Conservation (phyloP, 2,329 filamentous ascomycete species). For the Aspergillus chevalieri region DNA sequence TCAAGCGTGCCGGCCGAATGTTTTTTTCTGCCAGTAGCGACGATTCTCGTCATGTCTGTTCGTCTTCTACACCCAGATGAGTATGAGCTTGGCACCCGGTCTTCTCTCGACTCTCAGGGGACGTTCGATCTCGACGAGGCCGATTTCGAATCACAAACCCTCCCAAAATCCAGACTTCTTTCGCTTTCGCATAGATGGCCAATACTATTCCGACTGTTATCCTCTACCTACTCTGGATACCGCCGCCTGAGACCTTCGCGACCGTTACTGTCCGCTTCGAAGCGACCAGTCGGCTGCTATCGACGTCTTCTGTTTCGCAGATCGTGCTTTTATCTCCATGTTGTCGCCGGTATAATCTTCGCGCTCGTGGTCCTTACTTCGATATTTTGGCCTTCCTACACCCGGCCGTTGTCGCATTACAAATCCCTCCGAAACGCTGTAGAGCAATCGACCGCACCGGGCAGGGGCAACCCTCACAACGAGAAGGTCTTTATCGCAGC, state of each 20-base stretch:
- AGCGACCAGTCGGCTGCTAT: conserved; percentile 17
- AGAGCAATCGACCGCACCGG: conserved; percentile 25
- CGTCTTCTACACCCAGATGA: conserved; percentile 36
- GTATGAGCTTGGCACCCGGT: conserved; percentile 35
- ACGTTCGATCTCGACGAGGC: conserved; percentile 38
- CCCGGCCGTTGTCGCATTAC: conserved; percentile 50
- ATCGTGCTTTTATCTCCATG: conserved; percentile 24
- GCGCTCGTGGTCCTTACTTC: conserved; percentile 38
- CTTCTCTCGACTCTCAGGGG: conserved; percentile 34
- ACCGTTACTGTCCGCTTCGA: conserved; percentile 17
- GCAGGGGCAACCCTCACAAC: conserved; percentile 47
- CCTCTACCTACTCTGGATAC: conserved; percentile 24
- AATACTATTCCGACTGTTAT: conserved; percentile 24
- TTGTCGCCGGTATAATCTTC: conserved; percentile 22
- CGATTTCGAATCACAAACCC: conserved; percentile 36
- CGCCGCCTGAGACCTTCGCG: conserved; percentile 23
- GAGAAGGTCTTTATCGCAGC: conserved; percentile 70
- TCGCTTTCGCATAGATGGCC: conserved; percentile 11
- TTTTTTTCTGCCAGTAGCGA: conserved; percentile 9
- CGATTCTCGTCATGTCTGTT: conserved; percentile 26
- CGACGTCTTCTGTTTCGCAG: conserved; percentile 27
- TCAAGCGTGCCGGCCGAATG: conserved; percentile 6
- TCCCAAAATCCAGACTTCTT: conserved; percentile 20
- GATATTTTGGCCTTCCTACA: conserved; percentile 53
- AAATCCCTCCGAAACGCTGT: conserved; percentile 27